Percentiles rank a stretch among this genome's conserved stretches.
These are phyloP conservation scores for Colletotrichum neosansevieriae DNA, from an alignment of 2,329 filamentous ascomycete genomes.

Conservation along the genomic window DNA sequence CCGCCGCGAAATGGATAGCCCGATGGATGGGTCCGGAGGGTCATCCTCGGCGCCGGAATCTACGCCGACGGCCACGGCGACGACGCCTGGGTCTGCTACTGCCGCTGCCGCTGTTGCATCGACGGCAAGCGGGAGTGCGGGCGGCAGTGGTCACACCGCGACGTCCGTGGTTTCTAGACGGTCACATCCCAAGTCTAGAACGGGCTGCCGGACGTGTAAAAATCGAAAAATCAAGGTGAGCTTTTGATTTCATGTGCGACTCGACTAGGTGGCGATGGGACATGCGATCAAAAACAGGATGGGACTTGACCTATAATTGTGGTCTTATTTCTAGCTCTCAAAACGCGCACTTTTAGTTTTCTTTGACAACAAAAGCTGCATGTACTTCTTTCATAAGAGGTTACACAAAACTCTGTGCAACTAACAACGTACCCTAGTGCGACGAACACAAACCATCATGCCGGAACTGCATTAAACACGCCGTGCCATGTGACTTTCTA, in stretches of 20 bases:
- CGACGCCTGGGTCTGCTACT: conserved; percentile 20
- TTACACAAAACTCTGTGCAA: neutral
- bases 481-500: conserved; percentile 46
- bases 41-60: conserved; percentile 35
- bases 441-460: conserved; percentile 46
- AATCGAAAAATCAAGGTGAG: conserved; percentile 61
- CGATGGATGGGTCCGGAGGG: conserved; percentile 38
- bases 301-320: too few species aligned
- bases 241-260: neutral
- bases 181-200: conserved; percentile 67
- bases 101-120: neutral
- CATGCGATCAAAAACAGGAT: too few species aligned
- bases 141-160: neutral
- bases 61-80: conserved; percentile 34
- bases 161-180: conserved; percentile 53
- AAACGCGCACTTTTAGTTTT: too few species aligned
- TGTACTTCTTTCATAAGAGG: too few species aligned
- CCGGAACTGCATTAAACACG: conserved; percentile 46
- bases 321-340: neutral
- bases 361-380: too few species aligned
- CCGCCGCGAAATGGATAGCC: conserved; percentile 38
- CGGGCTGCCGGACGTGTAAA: conserved; percentile 68
- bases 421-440: conserved; percentile 40
- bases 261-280: too few species aligned
- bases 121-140: neutral